These are phyloP conservation scores for Quercus aquifolioides DNA, from an alignment of 306 rosid species.

Conservation along the genomic window DNA sequence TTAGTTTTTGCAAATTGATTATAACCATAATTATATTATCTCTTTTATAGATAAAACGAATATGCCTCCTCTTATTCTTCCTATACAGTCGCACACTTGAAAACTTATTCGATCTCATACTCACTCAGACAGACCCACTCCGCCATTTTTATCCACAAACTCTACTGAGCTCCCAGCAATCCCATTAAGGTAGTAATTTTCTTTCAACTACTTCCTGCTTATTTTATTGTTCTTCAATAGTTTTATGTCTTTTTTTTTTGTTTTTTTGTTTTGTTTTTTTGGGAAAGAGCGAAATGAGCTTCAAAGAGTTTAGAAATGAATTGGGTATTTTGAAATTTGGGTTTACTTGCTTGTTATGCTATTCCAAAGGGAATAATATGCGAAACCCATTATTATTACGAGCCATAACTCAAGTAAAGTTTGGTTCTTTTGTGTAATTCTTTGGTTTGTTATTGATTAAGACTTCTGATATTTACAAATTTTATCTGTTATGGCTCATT, in stretches of 20 bases:
- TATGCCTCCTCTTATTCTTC: background rate
- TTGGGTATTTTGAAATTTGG: background rate
- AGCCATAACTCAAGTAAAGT: background rate
- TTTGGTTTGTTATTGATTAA: background rate
- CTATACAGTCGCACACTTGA: background rate
- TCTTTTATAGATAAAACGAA: background rate
- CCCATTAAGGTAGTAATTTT: background rate
- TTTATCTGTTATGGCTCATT: background rate
- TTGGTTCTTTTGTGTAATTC: background rate
- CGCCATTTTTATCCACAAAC: background rate
- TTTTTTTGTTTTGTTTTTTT: too few species aligned
- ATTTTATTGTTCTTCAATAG: background rate
- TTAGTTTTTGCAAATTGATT: too few species aligned
- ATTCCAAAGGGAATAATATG: background rate
- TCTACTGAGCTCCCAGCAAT: background rate
- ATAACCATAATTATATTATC: background rate
- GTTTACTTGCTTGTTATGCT: background rate
- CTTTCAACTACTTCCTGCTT: background rate
- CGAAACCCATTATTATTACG: background rate
- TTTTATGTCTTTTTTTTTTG: background rate
- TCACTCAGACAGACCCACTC: background rate
- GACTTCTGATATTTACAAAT: background rate
- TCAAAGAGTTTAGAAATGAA: background rate
- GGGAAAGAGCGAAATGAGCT: background rate
- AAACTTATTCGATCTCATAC: background rate